Base-by-base conservation (phyloP, 495 filamentous ascomycete genomes). In the Penicillium taxi region DNA sequence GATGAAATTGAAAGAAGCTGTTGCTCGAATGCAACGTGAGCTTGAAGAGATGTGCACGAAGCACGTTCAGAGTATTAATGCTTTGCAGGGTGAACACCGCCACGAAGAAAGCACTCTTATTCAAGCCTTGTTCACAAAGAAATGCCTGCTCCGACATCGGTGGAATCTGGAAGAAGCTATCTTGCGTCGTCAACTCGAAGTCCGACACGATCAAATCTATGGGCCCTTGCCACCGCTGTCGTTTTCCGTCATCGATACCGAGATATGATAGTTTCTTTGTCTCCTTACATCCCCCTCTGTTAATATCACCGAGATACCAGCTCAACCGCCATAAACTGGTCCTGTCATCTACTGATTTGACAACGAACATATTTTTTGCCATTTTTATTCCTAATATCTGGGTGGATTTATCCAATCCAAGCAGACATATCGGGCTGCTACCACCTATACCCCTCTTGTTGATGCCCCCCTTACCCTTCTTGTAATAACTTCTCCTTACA, bases 101-200 rank as follows among this genome's bases (percentile, higher is more conserved):
- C 37, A 50, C 9, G 78, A 84, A 43, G 78, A 78, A 42, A 53
- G 67, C 6, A 57, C 54, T 3, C 42, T 78, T 9, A 39, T 63
- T 5, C 58, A 59, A 9, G 55, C 65, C 0, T 69, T 85, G 36
- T 50, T 58, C 2, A 58, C 62, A 26, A 71, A 77, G 42, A 73
- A 69, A 56, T 53, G 44, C 2, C 62, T 56, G 31, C 48, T 88
- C 6, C 53, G 59, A 15, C 54, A 52, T 26, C 60, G 79, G 27
- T 87, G 84, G 84, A 54, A 60, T 35, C 43, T 87, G n/a, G 71
- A 72, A 39, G 73, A 70, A 41, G 78, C 80, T 41, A 71, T 87
- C 16, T 41, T 80, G 46, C 66, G 79, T 14, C 71, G 66, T 39
- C 71, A 74, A 50, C 48, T 84, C 20, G 80, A 82, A 55, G 46